Base-by-base conservation (phyloP, 2,329 filamentous ascomycete species). In the Botrytis byssoidea region DNA sequence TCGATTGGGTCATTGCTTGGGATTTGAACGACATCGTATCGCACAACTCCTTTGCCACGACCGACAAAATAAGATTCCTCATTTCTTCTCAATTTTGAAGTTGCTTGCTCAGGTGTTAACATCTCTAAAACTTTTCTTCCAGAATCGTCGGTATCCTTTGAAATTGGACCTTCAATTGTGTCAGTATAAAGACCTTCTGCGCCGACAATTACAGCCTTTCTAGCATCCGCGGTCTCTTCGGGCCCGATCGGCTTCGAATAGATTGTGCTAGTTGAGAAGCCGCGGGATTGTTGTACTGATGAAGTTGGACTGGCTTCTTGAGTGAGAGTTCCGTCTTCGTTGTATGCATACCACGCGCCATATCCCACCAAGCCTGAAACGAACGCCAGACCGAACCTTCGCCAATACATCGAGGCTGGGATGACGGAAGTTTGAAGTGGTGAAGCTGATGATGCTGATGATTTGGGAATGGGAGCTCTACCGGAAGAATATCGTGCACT, bases 1-100 rank as follows among this genome's bases (percentile, higher is more conserved):
- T 99, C 96, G 74, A 99, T 99, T 0, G 96, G 96, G 79, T 97
- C 93, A 82, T 99, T 99, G 85, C 94, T 97, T 16, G 95, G 93
- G 75, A 98, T 88, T 83, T 99, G 96, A 37, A 96, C 94, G 14
- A 98, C 86, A 83, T 99, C 96, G 81, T 99, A 99, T 77, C 96
- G 90, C 76, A 97, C 91, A 57, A 99, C 95, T 55, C 96, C 96
- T 81, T 93, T 89, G 22, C 96, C 97, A 70, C 96, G 87, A 74
- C 94, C 94, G 59, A 99, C 93, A 16, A 94, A 85, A 83, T 95
- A 98, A 44, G 95, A 98, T 84, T 97, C 91, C 83, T 99, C 94
- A 80, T 93, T 93, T 81, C 92, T 91, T 78, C 96, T 89, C 79
- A 99, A 85, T 85, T 95, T 97, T 80, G 93, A 89, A 22, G 94